These are phyloP conservation scores for Biscogniauxia mediterranea DNA, from an alignment of 2,329 filamentous ascomycete genomes.

Conservation along the genomic window DNA sequence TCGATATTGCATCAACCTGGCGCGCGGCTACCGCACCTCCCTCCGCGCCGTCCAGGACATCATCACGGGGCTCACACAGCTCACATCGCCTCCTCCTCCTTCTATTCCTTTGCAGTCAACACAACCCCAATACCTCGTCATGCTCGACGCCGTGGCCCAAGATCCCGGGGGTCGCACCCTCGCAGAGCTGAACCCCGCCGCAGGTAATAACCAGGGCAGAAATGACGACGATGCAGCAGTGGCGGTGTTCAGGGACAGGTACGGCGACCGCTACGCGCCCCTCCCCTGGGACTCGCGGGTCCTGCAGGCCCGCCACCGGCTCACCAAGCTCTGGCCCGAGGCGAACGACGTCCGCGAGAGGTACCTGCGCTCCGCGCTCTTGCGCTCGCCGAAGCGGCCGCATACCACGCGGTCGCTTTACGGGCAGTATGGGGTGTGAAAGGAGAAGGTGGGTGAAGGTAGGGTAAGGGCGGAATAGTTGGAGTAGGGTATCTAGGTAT, in stretches of 20 bases:
- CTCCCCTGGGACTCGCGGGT: slow-evolving; percentile 13
- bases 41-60: slow-evolving; percentile 13
- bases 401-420: not conserved
- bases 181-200: slow-evolving; percentile 11
- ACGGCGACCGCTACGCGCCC: slow-evolving; percentile 28
- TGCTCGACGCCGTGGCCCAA: slow-evolving; percentile 23
- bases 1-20: slow-evolving; percentile 25
- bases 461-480: too few species aligned
- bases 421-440: too few species aligned
- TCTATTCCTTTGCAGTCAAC: slow-evolving; percentile 1
- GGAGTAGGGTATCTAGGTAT: too few species aligned
- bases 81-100: too few species aligned
- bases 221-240: not conserved
- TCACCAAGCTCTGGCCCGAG: slow-evolving; percentile 29
- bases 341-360: slow-evolving; percentile 19
- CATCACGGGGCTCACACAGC: slow-evolving; percentile 16
- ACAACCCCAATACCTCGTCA: slow-evolving; percentile 13
- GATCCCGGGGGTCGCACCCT: slow-evolving; percentile 9
- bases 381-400: slow-evolving; percentile 27
- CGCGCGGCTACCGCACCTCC: slow-evolving; percentile 5
- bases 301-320: slow-evolving; percentile 7
- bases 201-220: too few species aligned
- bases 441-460: too few species aligned
- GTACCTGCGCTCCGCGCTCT: slow-evolving; percentile 26
- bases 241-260: slow-evolving; percentile 28